Evolutionary conservation across 2,329 filamentous ascomycete genomes (phyloP), one percentile per base, ranked within the genome.

Genomic region (Delphinella strobiligena): DNA sequence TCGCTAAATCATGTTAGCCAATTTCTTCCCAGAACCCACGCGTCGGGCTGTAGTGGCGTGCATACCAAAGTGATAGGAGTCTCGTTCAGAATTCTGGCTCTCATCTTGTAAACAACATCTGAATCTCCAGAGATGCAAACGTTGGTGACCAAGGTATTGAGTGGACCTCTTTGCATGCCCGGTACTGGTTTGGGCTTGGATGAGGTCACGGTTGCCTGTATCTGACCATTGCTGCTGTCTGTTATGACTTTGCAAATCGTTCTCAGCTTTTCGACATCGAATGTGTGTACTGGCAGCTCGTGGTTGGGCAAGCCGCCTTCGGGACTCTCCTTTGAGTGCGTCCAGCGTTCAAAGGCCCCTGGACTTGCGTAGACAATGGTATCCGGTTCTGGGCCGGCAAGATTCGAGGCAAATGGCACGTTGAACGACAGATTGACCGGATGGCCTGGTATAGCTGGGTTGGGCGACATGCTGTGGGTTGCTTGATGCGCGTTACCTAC

Each of bases 391-490:
- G 91, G 91, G 24, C 91, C 91, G 47, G 84, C 76, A 45, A 98
- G 78, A 54, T 89, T 89, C 48, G 85, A 93, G 51, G 87, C 80
- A 64, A 96, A 95, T 45, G 91, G 91, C 36, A 98, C 82, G 59
- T 95, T 96, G 78, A 98, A 96, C 49, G 86, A 89, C 60, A 94
- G 81, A 62, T 93, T 86, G 62, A 96, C 84, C 49, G 78, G 78
- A 38, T 80, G 71, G 59, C 89, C 82, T 56, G 80, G 73, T 47
- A 80, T 70, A 43, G 81, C 76, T 49, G 82, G 78, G 52, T 78
- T 62, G 24, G 54, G 56, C 40, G 49, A 50, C 51, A 74, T 58
- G 16, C 55, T 48, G 22, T 27, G 22, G n/a, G n/a, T n/a, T 27
- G 22, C 22, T 27, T 27, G 22, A 29, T 56, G 51, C 38, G 55